Evolutionary conservation across 225 moss, liverwort and hornwort species (phyloP).

Genomic region (Neckera pumila): DNA sequence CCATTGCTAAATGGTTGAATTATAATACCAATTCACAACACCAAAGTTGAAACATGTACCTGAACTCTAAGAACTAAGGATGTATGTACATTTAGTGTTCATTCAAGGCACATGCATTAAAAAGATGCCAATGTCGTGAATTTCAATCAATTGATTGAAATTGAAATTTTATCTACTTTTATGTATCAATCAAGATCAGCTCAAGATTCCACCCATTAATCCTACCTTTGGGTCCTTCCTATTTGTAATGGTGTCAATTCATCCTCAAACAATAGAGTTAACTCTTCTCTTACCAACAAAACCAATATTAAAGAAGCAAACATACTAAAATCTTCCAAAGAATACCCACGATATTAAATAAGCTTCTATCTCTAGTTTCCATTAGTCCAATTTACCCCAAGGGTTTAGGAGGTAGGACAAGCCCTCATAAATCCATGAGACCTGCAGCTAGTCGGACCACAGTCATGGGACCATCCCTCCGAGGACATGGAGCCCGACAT

Average conservation of each 20-base stretch:
- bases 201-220: too few relatives aligned
- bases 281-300: neutral
- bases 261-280: neutral
- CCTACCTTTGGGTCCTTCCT: accelerated
- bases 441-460: neutral
- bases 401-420: neutral
- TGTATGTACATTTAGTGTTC: neutral
- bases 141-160: neutral
- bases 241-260: neutral
- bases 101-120: accelerated
- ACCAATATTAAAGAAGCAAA: neutral
- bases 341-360: neutral
- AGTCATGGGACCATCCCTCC: neutral
- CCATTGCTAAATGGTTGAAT: too few relatives aligned
- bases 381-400: neutral
- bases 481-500: neutral
- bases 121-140: neutral
- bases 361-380: neutral
- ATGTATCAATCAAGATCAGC: too few relatives aligned
- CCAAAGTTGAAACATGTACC: neutral
- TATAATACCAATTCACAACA: neutral
- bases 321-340: neutral
- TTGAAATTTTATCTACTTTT: neutral
- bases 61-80: too few relatives aligned
- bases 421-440: neutral